Evolutionary conservation across 306 rosid genomes (phyloP).

Genomic region (Dalbergia cultrata): DNA sequence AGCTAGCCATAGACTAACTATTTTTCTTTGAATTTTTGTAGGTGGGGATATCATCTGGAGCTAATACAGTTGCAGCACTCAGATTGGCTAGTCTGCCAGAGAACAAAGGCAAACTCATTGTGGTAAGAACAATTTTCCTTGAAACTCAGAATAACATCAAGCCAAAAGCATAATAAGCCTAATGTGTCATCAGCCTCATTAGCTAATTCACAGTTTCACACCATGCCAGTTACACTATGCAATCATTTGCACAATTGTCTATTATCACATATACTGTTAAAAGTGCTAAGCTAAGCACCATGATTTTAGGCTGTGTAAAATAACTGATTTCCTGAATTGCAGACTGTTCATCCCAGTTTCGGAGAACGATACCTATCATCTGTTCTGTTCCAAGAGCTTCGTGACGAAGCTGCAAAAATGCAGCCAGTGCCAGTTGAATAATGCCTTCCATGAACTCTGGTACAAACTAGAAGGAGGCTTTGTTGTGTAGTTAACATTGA

Average conservation of each 20-base stretch:
- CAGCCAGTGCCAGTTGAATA: slow-evolving; percentile 92
- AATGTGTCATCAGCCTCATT: slow-evolving; percentile 5
- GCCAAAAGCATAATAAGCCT: not conserved
- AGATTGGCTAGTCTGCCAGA: slow-evolving; percentile 84
- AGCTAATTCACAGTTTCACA: not conserved
- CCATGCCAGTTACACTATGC: slow-evolving; percentile 4
- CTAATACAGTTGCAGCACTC: slow-evolving; percentile 92
- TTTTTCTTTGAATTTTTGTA: slow-evolving; percentile 47
- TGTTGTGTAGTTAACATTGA: slow-evolving; percentile 40
- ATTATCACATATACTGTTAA: not conserved
- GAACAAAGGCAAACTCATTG: slow-evolving; percentile 95
- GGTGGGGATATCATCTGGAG: slow-evolving; percentile 98
- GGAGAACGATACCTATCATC: slow-evolving; percentile 97
- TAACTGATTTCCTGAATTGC: slow-evolving; percentile 47
- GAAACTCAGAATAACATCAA: not conserved
- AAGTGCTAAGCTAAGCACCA: not conserved
- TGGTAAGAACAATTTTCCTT: slow-evolving; percentile 64
- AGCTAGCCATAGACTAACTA: not conserved
- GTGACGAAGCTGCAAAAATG: slow-evolving; percentile 93
- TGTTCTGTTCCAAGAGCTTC: slow-evolving; percentile 81
- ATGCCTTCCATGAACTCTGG: not conserved
- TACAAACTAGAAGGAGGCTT: slow-evolving; percentile 17
- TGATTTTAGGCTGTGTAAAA: slow-evolving; percentile 18
- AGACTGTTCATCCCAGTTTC: slow-evolving; percentile 96
- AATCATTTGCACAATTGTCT: slow-evolving; percentile 9